Conservation (phyloP, 2,329 filamentous ascomycete genomes). For the Ophiocordyceps unilateralis region DNA sequence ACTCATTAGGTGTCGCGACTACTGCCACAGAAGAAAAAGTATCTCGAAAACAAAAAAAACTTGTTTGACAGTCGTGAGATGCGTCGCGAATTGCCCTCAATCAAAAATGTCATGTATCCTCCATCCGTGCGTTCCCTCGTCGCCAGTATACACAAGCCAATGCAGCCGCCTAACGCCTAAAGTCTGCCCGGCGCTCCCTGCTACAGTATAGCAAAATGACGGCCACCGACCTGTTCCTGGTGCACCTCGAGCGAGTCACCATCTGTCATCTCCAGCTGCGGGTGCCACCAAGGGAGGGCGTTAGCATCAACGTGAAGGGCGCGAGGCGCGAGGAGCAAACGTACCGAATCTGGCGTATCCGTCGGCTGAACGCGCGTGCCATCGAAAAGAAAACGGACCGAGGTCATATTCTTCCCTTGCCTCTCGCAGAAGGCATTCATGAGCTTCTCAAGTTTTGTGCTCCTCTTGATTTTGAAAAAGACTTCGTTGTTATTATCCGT, state of each 20-base stretch:
- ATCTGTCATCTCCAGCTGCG: constrained; percentile 86
- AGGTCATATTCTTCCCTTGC: constrained; percentile 71
- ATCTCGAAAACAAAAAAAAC: not conserved
- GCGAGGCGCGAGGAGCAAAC: constrained; percentile 18
- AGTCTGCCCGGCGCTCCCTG: not conserved
- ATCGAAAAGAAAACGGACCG: constrained; percentile 90
- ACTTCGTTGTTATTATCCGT: constrained; percentile 99
- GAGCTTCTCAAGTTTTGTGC: constrained; percentile 87
- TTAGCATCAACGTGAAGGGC: not conserved
- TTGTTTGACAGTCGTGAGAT: not conserved
- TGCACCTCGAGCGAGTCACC: constrained; percentile 94
- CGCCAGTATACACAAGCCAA: not conserved
- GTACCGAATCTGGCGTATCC: constrained; percentile 82
- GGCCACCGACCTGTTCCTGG: constrained; percentile 90
- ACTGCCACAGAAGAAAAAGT: too few relatives aligned
- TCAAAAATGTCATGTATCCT: not conserved
- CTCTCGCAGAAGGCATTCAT: constrained; percentile 98
- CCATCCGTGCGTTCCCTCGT: not conserved
- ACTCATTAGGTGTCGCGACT: too few relatives aligned
- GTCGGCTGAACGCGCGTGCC: constrained; percentile 78
- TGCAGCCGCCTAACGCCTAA: constrained; percentile 1
- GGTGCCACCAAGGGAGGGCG: not conserved
- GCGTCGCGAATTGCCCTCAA: not conserved
- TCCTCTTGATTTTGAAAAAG: constrained; percentile 99
- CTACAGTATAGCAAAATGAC: not conserved